Conservation (phyloP, 768 basidiomycete species). For the Mycena galericulata region DNA sequence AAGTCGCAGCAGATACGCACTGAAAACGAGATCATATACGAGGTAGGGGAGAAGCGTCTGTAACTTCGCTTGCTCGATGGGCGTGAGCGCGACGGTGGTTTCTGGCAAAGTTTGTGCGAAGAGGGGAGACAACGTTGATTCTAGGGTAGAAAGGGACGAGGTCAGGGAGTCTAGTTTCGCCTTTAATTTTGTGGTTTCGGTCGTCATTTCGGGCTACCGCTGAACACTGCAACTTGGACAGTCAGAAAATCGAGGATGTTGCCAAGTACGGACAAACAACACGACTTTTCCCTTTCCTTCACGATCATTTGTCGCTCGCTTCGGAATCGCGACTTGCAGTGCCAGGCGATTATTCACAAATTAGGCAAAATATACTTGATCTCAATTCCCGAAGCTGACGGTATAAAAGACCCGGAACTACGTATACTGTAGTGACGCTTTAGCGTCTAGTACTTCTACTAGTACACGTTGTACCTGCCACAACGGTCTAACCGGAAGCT, state of each 20-base stretch:
- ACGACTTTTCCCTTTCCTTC: too few relatives aligned
- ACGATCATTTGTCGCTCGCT: too few relatives aligned
- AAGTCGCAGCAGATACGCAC: constrained; percentile 61
- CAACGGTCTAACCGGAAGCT: too few relatives aligned
- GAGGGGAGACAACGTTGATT: constrained; percentile 73
- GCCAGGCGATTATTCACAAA: too few relatives aligned
- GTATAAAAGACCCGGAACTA: too few relatives aligned
- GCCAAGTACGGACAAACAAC: background rate
- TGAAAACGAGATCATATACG: constrained; percentile 87
- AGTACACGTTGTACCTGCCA: too few relatives aligned
- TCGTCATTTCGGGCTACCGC: constrained; percentile 54
- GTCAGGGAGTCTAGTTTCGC: constrained; percentile 62
- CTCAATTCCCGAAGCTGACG: too few relatives aligned
- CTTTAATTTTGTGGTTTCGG: constrained; percentile 60
- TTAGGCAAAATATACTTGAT: too few relatives aligned
- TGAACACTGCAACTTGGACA: background rate
- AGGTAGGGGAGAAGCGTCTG: constrained; percentile 86
- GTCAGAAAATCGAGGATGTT: background rate
- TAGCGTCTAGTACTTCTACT: too few relatives aligned
- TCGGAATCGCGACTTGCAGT: too few relatives aligned
- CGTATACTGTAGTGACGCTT: too few relatives aligned
- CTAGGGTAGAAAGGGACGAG: constrained; percentile 75
- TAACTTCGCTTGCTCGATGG: constrained; percentile 84
- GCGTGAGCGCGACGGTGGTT: constrained; percentile 70
- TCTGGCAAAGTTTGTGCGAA: constrained; percentile 77